Percentiles rank a stretch among this genome's conserved stretches.
Conservation (phyloP, 352 stramenopile species). For the Globisporangium nagaii region DNA sequence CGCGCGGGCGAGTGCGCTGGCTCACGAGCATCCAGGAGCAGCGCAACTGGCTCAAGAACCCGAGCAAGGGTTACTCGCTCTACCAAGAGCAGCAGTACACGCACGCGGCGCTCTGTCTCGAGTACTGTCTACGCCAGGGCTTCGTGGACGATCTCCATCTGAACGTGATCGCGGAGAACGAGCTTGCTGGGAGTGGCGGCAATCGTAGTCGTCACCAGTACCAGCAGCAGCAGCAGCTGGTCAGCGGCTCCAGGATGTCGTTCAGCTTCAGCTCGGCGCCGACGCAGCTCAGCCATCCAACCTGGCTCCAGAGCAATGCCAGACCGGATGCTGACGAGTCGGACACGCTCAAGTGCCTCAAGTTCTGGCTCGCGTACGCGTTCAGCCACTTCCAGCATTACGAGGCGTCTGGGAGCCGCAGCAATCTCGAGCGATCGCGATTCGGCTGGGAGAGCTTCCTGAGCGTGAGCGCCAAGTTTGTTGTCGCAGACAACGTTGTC, state of each 20-base stretch:
- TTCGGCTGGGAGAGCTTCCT: slow-evolving; percentile 42
- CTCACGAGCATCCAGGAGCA: slow-evolving; percentile 27
- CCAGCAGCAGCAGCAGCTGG: not conserved
- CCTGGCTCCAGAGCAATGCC: slow-evolving; percentile 13
- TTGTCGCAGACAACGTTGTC: slow-evolving; percentile 9
- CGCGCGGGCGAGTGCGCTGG: slow-evolving; percentile 26
- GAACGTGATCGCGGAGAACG: not conserved
- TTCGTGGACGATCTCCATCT: slow-evolving; percentile 13
- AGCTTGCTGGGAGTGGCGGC: not conserved
- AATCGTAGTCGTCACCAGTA: not conserved
- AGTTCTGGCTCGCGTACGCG: slow-evolving; percentile 57
- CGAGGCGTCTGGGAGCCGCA: slow-evolving; percentile 34
- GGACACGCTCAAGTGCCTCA: slow-evolving; percentile 16
- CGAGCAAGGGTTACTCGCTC: slow-evolving; percentile 37
- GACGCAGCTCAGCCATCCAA: slow-evolving; percentile 14
- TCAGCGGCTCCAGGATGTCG: slow-evolving; percentile 32
- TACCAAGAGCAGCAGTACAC: slow-evolving; percentile 31
- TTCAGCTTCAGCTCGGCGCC: slow-evolving; percentile 47
- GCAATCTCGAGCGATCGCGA: slow-evolving; percentile 35
- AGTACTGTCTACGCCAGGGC: slow-evolving; percentile 42
- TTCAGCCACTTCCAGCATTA: slow-evolving; percentile 47
- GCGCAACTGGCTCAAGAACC: slow-evolving; percentile 42
- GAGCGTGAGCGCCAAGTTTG: not conserved
- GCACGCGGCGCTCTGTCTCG: slow-evolving; percentile 40
- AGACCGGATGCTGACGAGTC: not conserved